Conservation (phyloP, 306 rosid species). For the Arachis stenosperma region DNA sequence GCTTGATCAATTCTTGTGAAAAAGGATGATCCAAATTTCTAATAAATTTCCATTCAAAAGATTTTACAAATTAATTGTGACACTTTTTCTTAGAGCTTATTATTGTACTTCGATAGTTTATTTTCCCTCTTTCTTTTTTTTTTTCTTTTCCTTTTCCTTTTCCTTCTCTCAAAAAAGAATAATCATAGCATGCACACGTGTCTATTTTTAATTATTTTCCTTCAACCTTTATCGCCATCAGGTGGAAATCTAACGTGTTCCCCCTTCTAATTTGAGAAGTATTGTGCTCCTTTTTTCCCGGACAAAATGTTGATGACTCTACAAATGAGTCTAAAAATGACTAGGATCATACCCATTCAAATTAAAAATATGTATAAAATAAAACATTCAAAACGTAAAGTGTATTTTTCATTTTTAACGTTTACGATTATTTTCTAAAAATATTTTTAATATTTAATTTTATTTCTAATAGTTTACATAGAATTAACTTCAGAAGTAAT, state of each 20-base stretch:
- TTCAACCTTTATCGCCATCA: neutral
- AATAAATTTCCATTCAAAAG: neutral
- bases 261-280: constrained; percentile 9
- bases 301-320: neutral
- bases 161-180: too few relatives aligned
- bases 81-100: constrained; percentile 4
- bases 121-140: neutral
- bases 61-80: neutral
- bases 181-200: neutral
- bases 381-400: too few relatives aligned
- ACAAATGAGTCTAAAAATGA: neutral
- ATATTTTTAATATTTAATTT: too few relatives aligned
- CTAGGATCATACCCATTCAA: neutral
- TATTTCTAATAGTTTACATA: too few relatives aligned
- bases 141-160: neutral
- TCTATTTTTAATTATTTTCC: neutral
- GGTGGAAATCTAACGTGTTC: constrained; percentile 40
- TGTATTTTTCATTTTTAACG: too few relatives aligned
- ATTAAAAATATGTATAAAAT: neutral
- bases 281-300: neutral
- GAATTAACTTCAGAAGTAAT: too few relatives aligned
- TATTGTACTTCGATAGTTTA: neutral
- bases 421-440: too few relatives aligned
- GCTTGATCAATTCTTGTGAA: neutral
- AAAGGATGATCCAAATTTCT: neutral